Conservation (phyloP, 768 basidiomycete genomes). For the Nidularia sp. region DNA sequence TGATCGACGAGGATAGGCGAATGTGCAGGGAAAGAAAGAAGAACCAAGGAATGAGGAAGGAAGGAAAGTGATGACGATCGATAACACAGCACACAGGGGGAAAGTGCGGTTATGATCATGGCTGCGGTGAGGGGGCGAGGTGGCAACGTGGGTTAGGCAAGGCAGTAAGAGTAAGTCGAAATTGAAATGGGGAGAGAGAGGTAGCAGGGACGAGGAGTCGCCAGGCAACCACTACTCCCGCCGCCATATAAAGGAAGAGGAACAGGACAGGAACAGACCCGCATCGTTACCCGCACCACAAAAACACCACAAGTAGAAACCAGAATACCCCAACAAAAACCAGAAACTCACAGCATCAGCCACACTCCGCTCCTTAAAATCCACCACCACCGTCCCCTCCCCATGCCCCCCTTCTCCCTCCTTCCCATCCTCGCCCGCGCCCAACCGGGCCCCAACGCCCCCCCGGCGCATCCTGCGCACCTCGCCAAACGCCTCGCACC, state of each 20-base stretch:
- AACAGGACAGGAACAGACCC: neutral
- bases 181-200: neutral
- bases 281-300: too few species aligned
- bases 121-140: too few species aligned
- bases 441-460: too few species aligned
- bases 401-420: neutral
- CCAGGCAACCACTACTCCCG: neutral
- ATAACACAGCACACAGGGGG: neutral
- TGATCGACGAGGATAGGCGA: neutral
- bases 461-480: constrained; percentile 20
- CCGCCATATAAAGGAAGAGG: neutral
- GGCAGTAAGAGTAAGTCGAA: neutral
- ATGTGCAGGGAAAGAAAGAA: constrained; percentile 1
- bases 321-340: neutral
- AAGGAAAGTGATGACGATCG: neutral
- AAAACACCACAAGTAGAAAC: too few species aligned
- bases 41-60: neutral
- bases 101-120: too few species aligned
- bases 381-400: constrained; percentile 9
- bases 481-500: constrained; percentile 34
- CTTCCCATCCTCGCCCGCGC: too few species aligned
- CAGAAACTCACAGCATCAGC: constrained; percentile 28
- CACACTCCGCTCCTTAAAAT: constrained; percentile 31
- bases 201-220: neutral
- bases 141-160: too few species aligned